Percentiles rank a stretch among this genome's conserved stretches.
Conservation (phyloP, 768 basidiomycete genomes). For the Strobilomyces confusus region DNA sequence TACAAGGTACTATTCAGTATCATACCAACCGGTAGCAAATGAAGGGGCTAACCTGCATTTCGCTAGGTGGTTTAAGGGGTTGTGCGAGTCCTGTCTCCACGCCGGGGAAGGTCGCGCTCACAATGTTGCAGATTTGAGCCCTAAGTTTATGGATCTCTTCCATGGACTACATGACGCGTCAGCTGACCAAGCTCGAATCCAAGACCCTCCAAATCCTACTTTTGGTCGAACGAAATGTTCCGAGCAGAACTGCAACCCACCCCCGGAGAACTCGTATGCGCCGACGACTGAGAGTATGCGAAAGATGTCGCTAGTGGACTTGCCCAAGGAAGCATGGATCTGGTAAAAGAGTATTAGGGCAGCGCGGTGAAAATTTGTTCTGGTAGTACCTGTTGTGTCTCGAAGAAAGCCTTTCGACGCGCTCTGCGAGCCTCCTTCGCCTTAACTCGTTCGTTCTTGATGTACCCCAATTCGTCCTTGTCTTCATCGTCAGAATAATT, state of each 20-base stretch:
- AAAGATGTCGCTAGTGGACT: constrained; percentile 80
- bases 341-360: constrained; percentile 27
- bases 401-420: constrained; percentile 75
- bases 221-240: constrained; percentile 90
- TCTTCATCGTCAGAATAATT: constrained; percentile 39
- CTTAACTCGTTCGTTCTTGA: constrained; percentile 44
- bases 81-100: constrained; percentile 55
- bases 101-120: constrained; percentile 71
- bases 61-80: constrained; percentile 71
- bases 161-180: constrained; percentile 67
- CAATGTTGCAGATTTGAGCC: constrained; percentile 82
- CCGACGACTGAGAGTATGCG: constrained; percentile 90
- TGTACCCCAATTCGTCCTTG: constrained; percentile 37
- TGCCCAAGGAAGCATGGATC: constrained; percentile 78
- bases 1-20: constrained; percentile 30
- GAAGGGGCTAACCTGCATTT: constrained; percentile 57
- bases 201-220: constrained; percentile 39
- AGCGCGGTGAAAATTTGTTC: background rate
- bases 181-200: background rate
- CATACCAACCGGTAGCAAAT: background rate
- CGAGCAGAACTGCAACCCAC: constrained; percentile 73
- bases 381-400: constrained; percentile 66
- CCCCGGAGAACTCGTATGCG: constrained; percentile 90
- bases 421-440: constrained; percentile 55
- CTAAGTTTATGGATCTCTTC: constrained; percentile 97